These are phyloP conservation scores for Claviceps capensis DNA, from an alignment of 2,329 filamentous ascomycete genomes.

Conservation along the genomic window DNA sequence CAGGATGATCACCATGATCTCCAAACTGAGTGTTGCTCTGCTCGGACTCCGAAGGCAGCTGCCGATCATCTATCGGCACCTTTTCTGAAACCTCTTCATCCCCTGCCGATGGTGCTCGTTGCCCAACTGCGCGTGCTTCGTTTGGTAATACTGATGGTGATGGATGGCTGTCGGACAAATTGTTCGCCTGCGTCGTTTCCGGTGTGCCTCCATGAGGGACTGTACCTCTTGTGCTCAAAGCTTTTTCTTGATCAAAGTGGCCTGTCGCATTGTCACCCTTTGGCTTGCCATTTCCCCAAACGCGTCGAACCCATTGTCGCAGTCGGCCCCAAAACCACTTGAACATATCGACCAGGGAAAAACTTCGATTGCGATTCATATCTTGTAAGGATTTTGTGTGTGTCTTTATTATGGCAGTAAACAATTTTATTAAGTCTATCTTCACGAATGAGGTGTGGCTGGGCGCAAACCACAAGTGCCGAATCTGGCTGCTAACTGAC, in stretches of 20 bases:
- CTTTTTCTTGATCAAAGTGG: neutral
- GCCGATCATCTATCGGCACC: no score
- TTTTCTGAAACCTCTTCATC: neutral
- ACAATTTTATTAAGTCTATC: no score
- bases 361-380: neutral
- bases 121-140: neutral
- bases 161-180: neutral
- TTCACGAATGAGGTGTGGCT: no score
- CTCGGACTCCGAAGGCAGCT: no score
- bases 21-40: no score
- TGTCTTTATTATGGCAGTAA: no score
- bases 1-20: no score
- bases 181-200: neutral
- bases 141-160: neutral
- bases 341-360: neutral
- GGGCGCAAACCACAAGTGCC: no score
- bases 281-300: neutral
- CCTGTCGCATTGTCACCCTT: neutral
- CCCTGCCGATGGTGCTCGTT: neutral
- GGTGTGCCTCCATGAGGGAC: neutral
- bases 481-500: no score
- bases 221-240: neutral
- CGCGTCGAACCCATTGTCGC: neutral
- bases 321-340: neutral
- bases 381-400: neutral